Conservation (phyloP, 495 filamentous ascomycete species). For the Podospora comata region DNA sequence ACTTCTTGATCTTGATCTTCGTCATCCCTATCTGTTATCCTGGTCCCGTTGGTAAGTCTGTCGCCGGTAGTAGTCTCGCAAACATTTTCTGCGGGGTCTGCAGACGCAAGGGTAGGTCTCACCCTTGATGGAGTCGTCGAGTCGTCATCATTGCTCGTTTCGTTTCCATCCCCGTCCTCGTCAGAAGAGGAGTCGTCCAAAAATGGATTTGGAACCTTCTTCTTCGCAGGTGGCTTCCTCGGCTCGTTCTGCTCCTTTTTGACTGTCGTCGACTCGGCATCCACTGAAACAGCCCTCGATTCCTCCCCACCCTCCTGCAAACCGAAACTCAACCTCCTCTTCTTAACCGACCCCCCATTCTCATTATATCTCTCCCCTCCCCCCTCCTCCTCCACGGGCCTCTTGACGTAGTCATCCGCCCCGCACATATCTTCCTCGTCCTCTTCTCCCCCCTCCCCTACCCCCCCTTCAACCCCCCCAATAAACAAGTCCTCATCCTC, state of each 20-base stretch:
- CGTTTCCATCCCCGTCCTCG: slow-evolving; percentile 16
- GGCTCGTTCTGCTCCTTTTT: not conserved
- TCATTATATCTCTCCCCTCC: slow-evolving; percentile 52
- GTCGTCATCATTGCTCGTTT: slow-evolving; percentile 12
- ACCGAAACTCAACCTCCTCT: slow-evolving; percentile 36
- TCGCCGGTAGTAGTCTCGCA: not conserved
- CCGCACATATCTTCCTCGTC: slow-evolving; percentile 16
- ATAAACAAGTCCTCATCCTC: slow-evolving; percentile 44
- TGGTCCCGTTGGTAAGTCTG: slow-evolving; percentile 22
- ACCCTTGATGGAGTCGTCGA: slow-evolving; percentile 19
- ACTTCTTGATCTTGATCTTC: not conserved
- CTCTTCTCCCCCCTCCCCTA: not conserved
- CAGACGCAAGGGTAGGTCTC: slow-evolving; percentile 12
- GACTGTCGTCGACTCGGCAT: not conserved
- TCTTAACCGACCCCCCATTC: slow-evolving; percentile 42
- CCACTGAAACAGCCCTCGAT: not conserved
- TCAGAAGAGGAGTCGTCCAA: slow-evolving; percentile 28
- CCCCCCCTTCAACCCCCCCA: not conserved
- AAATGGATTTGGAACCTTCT: slow-evolving; percentile 28
- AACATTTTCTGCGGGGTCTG: not conserved
- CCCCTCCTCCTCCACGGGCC: slow-evolving; percentile 32
- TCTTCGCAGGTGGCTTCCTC: not conserved
- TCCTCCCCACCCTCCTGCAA: not conserved
- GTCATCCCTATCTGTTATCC: slow-evolving; percentile 12
- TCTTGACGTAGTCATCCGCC: not conserved